Evolutionary conservation across 768 basidiomycete genomes (phyloP), one percentile per base, ranked within the genome.

Genomic region (Boletus sp.): DNA sequence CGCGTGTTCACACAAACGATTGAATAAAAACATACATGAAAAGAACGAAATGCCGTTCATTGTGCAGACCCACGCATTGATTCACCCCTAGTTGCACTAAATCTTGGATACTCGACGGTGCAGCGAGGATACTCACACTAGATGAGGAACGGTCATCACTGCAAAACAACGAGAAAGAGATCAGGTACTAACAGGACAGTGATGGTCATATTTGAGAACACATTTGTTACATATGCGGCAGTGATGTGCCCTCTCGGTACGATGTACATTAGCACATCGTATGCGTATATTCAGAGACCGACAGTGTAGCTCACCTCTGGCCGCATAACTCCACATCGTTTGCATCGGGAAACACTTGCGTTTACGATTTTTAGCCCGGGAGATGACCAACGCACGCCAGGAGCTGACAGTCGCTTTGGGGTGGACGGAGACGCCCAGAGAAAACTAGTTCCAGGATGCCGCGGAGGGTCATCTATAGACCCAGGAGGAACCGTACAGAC

Each of bases 51-150:
- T 98, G 93, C 0, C 96, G 85, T 67, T 98, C 95, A 62, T 98
- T 99, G 67, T 96, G 79, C 7, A 98, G 70, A 11, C 96, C 96
- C 41, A 99, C 96, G 67, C 96, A 98, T 82, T 93, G 92, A 70
- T 98, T 98, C 47, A 98, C 84, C 94, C 94, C 92, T 94, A 17
- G 23, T 23, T 9, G 5, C 6, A 15, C 25, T 63, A 10, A 65
- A 41, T 45, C 23, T 14, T 35, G 23, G 41, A 34, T 29, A n/a
- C 38, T 51, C 21, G 50, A 47, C 25, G 5, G 5, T 13, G 29
- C 5, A 51, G 49, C 35, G 25, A 37, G 44, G 23, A 33, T 33
- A 71, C 77, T 64, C 57, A 79, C 78, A 79, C 77, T 79, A 55
- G 15, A 43, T 8, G 30, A 29, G 47, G 8, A 34, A 55, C 45